Conservation (phyloP, 1,284 basidiomycete species). For the Entoloma clypeatum region DNA sequence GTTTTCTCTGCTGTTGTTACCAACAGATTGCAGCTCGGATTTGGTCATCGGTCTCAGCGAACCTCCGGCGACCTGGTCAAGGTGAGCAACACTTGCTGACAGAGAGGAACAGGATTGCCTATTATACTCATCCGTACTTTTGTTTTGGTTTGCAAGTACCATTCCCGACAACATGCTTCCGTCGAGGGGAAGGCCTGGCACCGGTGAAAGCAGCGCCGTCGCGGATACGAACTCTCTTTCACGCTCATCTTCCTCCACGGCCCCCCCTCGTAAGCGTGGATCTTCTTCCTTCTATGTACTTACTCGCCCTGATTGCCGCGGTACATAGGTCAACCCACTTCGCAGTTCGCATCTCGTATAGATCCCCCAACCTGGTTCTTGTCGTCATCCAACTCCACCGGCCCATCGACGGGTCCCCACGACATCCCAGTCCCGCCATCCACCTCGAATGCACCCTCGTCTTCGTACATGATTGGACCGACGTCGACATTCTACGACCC, state of each 20-base stretch:
- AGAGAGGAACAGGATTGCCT: constrained; percentile 20
- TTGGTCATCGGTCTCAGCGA: constrained; percentile 23
- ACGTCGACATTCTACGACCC: constrained; percentile 38
- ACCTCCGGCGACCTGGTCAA: constrained; percentile 21
- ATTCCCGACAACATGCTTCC: constrained; percentile 24
- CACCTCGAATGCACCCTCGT: constrained; percentile 17
- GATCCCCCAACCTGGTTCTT: constrained; percentile 16
- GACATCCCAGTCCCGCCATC: constrained; percentile 13
- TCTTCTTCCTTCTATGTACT: constrained; percentile 4
- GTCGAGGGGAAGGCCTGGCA: constrained; percentile 27
- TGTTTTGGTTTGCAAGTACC: constrained; percentile 17
- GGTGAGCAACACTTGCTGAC: constrained; percentile 19
- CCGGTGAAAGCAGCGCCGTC: constrained; percentile 22
- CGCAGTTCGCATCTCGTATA: constrained; percentile 7
- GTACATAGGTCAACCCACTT: constrained; percentile 15
- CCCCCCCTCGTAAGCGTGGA: constrained; percentile 17
- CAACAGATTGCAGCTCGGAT: too few relatives aligned
- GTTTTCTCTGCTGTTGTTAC: too few relatives aligned
- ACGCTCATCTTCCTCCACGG: constrained; percentile 22
- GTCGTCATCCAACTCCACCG: constrained; percentile 12
- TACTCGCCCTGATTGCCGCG: constrained; percentile 7
- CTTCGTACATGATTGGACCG: constrained; percentile 37
- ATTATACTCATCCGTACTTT: constrained; percentile 22
- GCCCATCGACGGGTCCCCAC: constrained; percentile 17
- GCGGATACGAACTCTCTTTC: constrained; percentile 21